These are phyloP conservation scores for Trichoderma cornu-damae DNA, from an alignment of 2,329 filamentous ascomycete species.

Conservation along the genomic window DNA sequence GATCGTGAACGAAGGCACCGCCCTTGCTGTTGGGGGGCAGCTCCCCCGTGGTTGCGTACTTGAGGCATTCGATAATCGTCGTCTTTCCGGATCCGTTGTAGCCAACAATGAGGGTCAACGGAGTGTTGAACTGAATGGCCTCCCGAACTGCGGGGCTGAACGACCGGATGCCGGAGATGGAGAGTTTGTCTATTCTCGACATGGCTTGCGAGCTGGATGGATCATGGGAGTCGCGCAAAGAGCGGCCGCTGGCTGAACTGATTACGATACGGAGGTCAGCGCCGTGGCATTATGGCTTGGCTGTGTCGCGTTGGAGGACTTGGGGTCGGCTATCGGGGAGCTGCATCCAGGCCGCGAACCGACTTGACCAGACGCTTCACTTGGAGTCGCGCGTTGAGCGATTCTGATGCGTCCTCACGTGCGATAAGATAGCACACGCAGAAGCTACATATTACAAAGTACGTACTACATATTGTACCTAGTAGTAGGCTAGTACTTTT, in stretches of 20 bases:
- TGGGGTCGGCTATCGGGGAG: neutral
- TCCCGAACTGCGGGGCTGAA: slow-evolving; percentile 73
- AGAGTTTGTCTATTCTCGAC: slow-evolving; percentile 87
- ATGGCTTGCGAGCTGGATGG: slow-evolving; percentile 32
- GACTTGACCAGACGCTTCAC: neutral
- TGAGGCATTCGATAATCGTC: slow-evolving; percentile 97
- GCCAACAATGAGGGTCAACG: slow-evolving; percentile 92
- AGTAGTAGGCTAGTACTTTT: too few species aligned
- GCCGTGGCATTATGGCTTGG: neutral
- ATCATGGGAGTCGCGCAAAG: slow-evolving; percentile 12
- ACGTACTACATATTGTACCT: too few species aligned
- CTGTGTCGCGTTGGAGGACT: neutral
- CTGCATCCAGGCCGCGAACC: neutral
- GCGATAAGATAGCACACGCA: slow-evolving; percentile 12
- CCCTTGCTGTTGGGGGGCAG: slow-evolving; percentile 86
- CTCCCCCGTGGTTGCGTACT: slow-evolving; percentile 94
- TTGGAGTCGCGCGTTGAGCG: slow-evolving; percentile 21
- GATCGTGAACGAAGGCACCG: slow-evolving; percentile 94
- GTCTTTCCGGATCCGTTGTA: slow-evolving; percentile 98
- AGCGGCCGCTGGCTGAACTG: neutral
- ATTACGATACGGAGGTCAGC: neutral
- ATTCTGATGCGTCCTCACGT: slow-evolving; percentile 24
- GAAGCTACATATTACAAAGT: too few species aligned
- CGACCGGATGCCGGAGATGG: slow-evolving; percentile 76
- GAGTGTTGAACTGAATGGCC: slow-evolving; percentile 81